Percentiles rank a stretch among this genome's conserved stretches.
Conservation (phyloP, 2,329 filamentous ascomycete genomes). For the Rutstroemia sydowiana region DNA sequence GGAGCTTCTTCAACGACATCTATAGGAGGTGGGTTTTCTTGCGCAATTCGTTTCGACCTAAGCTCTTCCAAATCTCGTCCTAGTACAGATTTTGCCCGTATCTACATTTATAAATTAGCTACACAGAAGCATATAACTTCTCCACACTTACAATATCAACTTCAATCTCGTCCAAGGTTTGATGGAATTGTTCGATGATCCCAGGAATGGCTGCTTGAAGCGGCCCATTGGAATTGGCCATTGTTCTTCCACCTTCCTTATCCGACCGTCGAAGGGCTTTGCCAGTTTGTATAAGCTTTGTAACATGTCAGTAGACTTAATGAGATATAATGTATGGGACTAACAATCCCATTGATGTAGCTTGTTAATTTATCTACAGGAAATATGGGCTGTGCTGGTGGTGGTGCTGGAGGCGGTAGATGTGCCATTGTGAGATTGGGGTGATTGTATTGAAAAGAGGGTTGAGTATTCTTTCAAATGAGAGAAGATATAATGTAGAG, state of each 20-base stretch:
- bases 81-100: conserved; percentile 47
- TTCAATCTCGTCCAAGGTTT: conserved; percentile 49
- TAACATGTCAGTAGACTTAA: conserved; percentile 5
- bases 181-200: conserved; percentile 34
- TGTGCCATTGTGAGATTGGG: conserved; percentile 16
- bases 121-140: background rate
- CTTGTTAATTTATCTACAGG: conserved; percentile 38
- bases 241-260: conserved; percentile 38
- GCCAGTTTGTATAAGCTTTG: conserved; percentile 50
- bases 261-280: conserved; percentile 46
- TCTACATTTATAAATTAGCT: conserved; percentile 29
- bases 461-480: background rate
- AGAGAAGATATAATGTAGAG: background rate
- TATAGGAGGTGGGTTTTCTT: conserved; percentile 22
- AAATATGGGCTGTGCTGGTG: conserved; percentile 15
- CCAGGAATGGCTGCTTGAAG: conserved; percentile 23
- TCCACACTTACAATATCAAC: conserved; percentile 43
- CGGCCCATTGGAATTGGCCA: conserved; percentile 23
- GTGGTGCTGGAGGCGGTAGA: no score
- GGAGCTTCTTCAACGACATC: conserved; percentile 11
- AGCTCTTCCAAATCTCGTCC: conserved; percentile 43
- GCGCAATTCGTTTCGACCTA: conserved; percentile 23
- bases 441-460: background rate
- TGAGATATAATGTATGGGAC: conserved; percentile 21
- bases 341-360: conserved; percentile 49